Evolutionary conservation across 352 stramenopile species (phyloP).

Genomic region (Globisporangium ultimum): DNA sequence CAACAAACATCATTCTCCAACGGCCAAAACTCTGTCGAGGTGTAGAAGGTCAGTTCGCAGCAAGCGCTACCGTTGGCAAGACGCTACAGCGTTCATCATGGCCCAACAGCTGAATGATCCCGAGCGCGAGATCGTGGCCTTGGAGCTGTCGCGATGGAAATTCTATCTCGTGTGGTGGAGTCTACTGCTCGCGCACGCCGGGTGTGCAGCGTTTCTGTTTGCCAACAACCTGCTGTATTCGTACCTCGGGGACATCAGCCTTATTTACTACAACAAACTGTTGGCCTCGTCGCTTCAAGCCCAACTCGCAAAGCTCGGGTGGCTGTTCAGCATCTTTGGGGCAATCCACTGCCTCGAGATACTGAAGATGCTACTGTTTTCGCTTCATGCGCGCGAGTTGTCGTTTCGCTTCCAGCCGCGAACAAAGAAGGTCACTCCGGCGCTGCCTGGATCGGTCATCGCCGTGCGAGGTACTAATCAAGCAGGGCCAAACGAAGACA

Average conservation of each 20-base stretch:
- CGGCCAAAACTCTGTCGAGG: no score
- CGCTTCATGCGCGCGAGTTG: slow-evolving; percentile 18
- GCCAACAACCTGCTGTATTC: slow-evolving; percentile 26
- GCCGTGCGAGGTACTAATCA: neutral
- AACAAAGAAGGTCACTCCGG: slow-evolving; percentile 8
- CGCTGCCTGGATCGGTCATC: slow-evolving; percentile 10
- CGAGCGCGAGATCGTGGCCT: slow-evolving; percentile 6
- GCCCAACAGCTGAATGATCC: neutral
- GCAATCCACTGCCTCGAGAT: slow-evolving; percentile 28
- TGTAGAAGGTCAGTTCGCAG: no score
- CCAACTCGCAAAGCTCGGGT: slow-evolving; percentile 21
- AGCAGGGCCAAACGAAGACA: slow-evolving; percentile 1
- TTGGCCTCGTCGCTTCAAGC: slow-evolving; percentile 23
- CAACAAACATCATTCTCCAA: no score
- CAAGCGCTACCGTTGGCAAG: no score
- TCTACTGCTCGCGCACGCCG: slow-evolving; percentile 19
- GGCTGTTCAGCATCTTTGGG: slow-evolving; percentile 21
- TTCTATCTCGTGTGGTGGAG: slow-evolving; percentile 27
- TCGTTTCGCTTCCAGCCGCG: slow-evolving; percentile 17
- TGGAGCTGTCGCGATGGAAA: slow-evolving; percentile 17
- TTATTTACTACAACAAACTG: slow-evolving; percentile 49
- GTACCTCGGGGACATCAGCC: slow-evolving; percentile 22
- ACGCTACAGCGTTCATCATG: neutral
- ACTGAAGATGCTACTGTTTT: slow-evolving; percentile 27
- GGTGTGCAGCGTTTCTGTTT: slow-evolving; percentile 23